Evolutionary conservation across 73 alveolate species (phyloP), one percentile per base, ranked within the genome.

Genomic region (Tetrahymena elliotti): DNA sequence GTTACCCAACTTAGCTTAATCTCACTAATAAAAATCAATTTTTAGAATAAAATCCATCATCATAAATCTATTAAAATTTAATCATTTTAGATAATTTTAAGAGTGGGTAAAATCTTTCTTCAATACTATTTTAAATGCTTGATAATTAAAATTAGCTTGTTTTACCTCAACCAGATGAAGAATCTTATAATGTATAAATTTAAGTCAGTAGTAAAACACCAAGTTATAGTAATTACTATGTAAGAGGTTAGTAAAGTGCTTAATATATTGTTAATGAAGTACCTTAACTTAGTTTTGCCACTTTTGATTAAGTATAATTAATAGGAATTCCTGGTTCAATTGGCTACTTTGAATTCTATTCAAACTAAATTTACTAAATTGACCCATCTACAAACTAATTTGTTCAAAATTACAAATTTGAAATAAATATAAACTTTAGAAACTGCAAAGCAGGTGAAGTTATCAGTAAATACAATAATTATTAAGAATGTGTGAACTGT

Each of bases 401-500:
- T 54, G 37, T n/a, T n/a, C 7, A 54, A 4, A 54, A 54, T 54
- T 54, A 54, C 36, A n/a, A 22, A 54, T 54, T 54, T 54, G 15
- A 54, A 35, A 31, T 54, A 31, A 3, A n/a, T 13, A 13, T 54
- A 13, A 6, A 54, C 20, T 54, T 54, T 54, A 54, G 84, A 54
- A 54, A 54, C 37, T 54, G 84, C 36, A 8, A 2, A 22, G 33
- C 6, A 13, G 84, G 84, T 10, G 84, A 54, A 54, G 11, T 3
- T 22, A n/a, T 54, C 9, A 54, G 31, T 54, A 54, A 22, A 54
- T 54, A 54, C 20, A 54, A 54, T 31, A 54, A 54, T n/a, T 54
- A 54, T 22, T 54, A 22, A 12, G 84, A 54, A n/a, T 95, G 97
- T 52, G 6, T 7, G 18, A 38, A 33, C 22, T 95, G 97, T 83